phyloP scores from a whole-genome alignment of 345 rosid species.

The Geranium brycei region DNA sequence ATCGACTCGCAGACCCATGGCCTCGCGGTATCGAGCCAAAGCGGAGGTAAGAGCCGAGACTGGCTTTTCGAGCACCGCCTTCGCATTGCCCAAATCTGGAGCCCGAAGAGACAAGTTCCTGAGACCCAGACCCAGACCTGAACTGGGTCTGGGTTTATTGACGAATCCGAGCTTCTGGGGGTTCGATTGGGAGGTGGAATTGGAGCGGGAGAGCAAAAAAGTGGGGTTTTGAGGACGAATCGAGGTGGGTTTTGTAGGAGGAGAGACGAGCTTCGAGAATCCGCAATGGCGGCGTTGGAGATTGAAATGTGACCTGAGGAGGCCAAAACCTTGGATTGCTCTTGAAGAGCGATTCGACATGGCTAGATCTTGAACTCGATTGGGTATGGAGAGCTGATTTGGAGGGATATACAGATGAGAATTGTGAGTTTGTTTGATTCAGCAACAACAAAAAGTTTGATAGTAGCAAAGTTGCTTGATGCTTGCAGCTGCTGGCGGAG shows the following conservation, averaged over 20 bases:
- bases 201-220: not conserved
- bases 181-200: not conserved
- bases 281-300: conserved; percentile 1
- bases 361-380: not conserved
- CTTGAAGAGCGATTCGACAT: conserved; percentile 13
- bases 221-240: not conserved
- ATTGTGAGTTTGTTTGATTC: not conserved
- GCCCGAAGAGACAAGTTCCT: conserved; percentile 30
- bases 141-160: not conserved
- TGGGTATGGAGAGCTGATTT: not conserved
- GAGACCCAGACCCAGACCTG: not conserved
- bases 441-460: not conserved
- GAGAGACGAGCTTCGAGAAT: conserved; percentile 1
- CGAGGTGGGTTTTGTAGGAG: not conserved
- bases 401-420: not conserved
- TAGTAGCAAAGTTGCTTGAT: not conserved
- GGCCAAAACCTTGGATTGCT: conserved; percentile 7
- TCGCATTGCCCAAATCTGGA: conserved; percentile 30
- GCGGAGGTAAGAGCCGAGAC: conserved; percentile 35
- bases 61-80: conserved; percentile 44
- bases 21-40: conserved; percentile 47
- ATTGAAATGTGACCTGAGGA: conserved; percentile 5
- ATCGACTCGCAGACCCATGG: conserved; percentile 73
- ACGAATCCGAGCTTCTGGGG: not conserved
- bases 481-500: not conserved